Evolutionary conservation across 441 rosid genomes (phyloP).

Genomic region (Erodium trifolium): DNA sequence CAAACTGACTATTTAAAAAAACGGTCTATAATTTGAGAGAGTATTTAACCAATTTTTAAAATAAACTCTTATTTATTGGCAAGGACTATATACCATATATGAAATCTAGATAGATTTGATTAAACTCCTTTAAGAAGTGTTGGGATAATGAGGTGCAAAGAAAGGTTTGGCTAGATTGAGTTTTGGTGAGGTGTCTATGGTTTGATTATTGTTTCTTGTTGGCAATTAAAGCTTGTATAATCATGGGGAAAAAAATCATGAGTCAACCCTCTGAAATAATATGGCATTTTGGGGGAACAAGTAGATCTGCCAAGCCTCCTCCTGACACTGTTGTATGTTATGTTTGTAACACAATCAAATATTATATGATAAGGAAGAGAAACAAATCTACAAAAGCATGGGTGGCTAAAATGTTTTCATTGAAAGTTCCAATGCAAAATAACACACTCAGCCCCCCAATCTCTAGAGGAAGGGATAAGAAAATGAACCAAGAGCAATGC

Average conservation of each 20-base stretch:
- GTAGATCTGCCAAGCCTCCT: constrained; percentile 1
- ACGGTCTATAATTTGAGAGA: too few relatives aligned
- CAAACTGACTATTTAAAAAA: too few relatives aligned
- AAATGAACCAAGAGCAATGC: background rate
- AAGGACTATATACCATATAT: too few relatives aligned
- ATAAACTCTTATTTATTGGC: too few relatives aligned
- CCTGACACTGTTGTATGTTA: background rate
- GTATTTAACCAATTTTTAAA: too few relatives aligned
- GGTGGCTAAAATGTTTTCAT: constrained; percentile 1
- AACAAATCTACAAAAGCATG: constrained; percentile 3
- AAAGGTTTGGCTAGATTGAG: background rate
- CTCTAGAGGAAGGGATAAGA: background rate
- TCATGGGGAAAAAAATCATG: background rate
- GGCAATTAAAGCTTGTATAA: background rate
- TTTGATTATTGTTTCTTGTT: constrained; percentile 1
- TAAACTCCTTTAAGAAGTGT: too few relatives aligned
- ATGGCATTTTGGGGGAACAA: background rate
- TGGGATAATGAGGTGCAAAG: too few relatives aligned
- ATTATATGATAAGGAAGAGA: background rate
- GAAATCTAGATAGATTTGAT: too few relatives aligned
- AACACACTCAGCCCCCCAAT: background rate
- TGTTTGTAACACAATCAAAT: constrained; percentile 1
- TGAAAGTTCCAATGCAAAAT: constrained; percentile 1
- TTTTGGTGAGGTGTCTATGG: background rate
- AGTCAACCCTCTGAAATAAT: background rate